Evolutionary conservation across 257 asterid species (phyloP).

Genomic region (Penstemon newberryi): DNA sequence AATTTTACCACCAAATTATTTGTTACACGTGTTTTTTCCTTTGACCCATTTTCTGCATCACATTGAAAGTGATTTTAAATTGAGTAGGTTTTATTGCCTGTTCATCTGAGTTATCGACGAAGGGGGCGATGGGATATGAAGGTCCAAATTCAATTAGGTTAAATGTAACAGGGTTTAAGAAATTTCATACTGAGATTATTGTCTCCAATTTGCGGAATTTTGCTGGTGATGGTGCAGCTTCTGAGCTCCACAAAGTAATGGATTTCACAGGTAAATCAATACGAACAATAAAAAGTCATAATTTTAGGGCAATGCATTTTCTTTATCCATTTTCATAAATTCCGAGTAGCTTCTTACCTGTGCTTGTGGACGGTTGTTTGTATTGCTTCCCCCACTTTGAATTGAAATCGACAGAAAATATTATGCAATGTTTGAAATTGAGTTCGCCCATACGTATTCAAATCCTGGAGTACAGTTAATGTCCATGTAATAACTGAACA

Average conservation of each 20-base stretch:
- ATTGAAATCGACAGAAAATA: background rate
- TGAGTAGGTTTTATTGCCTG: too few species aligned
- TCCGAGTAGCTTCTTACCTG: background rate
- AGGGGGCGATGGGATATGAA: slow-evolving; percentile 57
- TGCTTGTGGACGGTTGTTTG: background rate
- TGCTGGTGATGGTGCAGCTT: slow-evolving; percentile 56
- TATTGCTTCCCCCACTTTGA: background rate
- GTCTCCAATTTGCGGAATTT: slow-evolving; percentile 48
- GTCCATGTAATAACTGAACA: background rate
- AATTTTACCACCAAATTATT: too few species aligned
- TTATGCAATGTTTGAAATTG: background rate
- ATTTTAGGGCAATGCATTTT: background rate
- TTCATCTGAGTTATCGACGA: too few species aligned
- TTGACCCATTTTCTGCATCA: too few species aligned
- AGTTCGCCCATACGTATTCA: background rate
- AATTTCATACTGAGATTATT: slow-evolving; percentile 46
- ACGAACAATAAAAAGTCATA: slow-evolving; percentile 30
- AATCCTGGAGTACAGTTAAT: too few species aligned
- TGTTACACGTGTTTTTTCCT: too few species aligned
- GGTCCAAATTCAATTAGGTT: slow-evolving; percentile 45
- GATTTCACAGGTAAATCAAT: slow-evolving; percentile 22
- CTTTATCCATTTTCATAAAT: background rate
- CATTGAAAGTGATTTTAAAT: too few species aligned
- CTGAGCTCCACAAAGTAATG: slow-evolving; percentile 48
- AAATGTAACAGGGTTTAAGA: slow-evolving; percentile 67